Base-by-base conservation (phyloP, 1,284 basidiomycete species). In the Ceratobasidium sp. region DNA sequence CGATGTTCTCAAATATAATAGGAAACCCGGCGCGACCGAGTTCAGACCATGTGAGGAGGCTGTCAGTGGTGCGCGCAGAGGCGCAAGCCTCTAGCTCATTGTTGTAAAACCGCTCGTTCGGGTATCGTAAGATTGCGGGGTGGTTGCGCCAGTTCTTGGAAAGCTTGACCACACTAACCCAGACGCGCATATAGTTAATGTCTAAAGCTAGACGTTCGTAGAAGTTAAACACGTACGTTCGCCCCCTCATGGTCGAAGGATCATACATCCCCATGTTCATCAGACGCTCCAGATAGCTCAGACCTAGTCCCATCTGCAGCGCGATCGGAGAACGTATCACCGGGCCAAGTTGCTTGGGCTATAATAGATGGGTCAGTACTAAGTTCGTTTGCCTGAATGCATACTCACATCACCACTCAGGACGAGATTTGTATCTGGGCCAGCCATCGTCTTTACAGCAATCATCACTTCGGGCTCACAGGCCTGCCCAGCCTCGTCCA, bases 401-500 rank as follows among this genome's bases (percentile, higher is more conserved):
- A 6, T 33, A 64, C 72, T 64, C 60, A 73, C 72, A 78, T 91
- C 90, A 0, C 90, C 90, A 2, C 87, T 87, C 0, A 91, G 82
- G 41, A 90, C 79, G 33, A 91, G 79, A 74, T 89, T 89, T 0
- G 89, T 91, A 0, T 69, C 51, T 50, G 65, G 44, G 6, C 87
- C 86, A 0, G 87, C 86, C 81, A 90, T 84, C 4, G 84, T 86
- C 79, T 86, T 87, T 78, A 91, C 87, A 0, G 86, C 50, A 11
- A 90, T 85, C 82, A 90, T 87, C 0, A 82, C 83, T 77, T 90
- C 88, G 0, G 90, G 88, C 78, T 91, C 90, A 0, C 87, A 88
- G 0, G 88, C 89, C 77, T 91, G 89, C 0, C 88, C 90, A 3
- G 89, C 89, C 77, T 91, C 90, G 78, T 91, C 90, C 8, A 90